Percentiles rank a stretch among this genome's conserved stretches.
Evolutionary conservation across 257 asterid genomes (phyloP).

Genomic region (Salvia hispanica): DNA sequence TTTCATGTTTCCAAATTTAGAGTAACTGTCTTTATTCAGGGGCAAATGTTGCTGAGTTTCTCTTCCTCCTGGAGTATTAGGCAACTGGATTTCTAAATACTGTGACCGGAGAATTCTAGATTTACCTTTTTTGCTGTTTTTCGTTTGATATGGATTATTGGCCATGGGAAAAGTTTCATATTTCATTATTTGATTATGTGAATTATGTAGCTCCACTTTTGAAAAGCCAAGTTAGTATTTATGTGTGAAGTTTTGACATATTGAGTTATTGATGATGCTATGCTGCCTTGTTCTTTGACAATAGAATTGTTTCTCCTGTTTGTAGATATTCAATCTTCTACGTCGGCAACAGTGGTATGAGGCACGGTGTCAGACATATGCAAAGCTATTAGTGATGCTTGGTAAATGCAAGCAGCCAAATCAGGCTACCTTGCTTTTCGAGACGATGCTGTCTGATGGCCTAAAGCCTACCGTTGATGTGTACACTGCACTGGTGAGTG

Average conservation of each 20-base stretch:
- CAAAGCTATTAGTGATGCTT: slow-evolving; percentile 83
- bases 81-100: not conserved
- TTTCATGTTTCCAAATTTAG: too few relatives aligned
- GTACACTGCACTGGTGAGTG: slow-evolving; percentile 82
- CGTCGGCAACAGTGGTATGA: slow-evolving; percentile 87
- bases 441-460: slow-evolving; percentile 69
- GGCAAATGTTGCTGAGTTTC: not conserved
- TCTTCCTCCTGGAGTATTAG: not conserved
- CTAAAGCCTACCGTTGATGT: slow-evolving; percentile 69
- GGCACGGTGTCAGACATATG: slow-evolving; percentile 70
- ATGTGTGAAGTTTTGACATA: slow-evolving; percentile 9
- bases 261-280: slow-evolving; percentile 4
- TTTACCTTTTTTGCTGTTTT: not conserved
- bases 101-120: too few relatives aligned
- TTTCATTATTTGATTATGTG: not conserved
- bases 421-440: slow-evolving; percentile 68
- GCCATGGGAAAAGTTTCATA: not conserved
- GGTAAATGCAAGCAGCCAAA: slow-evolving; percentile 82
- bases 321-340: slow-evolving; percentile 78
- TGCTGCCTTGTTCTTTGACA: slow-evolving; percentile 24
- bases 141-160: not conserved
- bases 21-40: too few relatives aligned
- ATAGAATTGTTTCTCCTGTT: slow-evolving; percentile 16
- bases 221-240: not conserved
- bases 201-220: not conserved